Conservation (phyloP, 1,284 basidiomycete genomes). For the Moesziomyces aphidis region DNA sequence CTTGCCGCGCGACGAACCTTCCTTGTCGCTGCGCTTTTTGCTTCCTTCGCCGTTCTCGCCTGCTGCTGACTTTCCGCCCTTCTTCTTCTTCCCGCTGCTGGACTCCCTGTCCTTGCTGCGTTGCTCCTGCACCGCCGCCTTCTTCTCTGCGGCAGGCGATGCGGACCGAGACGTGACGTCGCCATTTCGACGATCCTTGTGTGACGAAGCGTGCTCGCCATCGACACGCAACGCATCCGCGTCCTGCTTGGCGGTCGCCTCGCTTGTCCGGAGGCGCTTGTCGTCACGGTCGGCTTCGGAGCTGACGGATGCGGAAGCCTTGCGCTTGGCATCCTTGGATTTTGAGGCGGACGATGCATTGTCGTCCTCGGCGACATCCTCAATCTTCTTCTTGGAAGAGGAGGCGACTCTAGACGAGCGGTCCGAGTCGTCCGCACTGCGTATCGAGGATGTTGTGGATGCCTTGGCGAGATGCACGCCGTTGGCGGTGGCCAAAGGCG, state of each 20-base stretch:
- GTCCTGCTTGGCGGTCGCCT: conserved; percentile 22
- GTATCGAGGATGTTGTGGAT: conserved; percentile 9
- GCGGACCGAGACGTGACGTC: conserved; percentile 29
- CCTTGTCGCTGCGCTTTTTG: conserved; percentile 47
- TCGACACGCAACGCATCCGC: conserved; percentile 10
- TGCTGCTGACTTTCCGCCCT: conserved; percentile 41
- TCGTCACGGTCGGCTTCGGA: conserved; percentile 47
- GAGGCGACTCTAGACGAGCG: conserved; percentile 46
- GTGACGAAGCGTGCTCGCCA: conserved; percentile 15
- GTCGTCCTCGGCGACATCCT: conserved; percentile 32
- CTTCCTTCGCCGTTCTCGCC: conserved; percentile 37
- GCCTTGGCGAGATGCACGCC: conserved; percentile 25
- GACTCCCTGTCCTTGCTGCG: conserved; percentile 34
- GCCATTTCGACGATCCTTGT: conserved; percentile 27
- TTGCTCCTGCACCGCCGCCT: conserved; percentile 12
- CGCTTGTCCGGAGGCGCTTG: conserved; percentile 35
- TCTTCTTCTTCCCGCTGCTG: conserved; percentile 52
- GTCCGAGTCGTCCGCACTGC: conserved; percentile 16
- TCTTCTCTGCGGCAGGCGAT: conserved; percentile 32
- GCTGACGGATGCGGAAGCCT: conserved; percentile 39
- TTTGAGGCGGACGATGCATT: conserved; percentile 17
- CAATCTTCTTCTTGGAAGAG: conserved; percentile 55
- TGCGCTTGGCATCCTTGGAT: conserved; percentile 47
- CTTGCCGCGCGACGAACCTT: conserved; percentile 15
- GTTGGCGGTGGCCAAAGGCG: conserved; percentile 19